phyloP scores from a whole-genome alignment of 768 basidiomycete species.

The Coprinopsis cinerea region DNA sequence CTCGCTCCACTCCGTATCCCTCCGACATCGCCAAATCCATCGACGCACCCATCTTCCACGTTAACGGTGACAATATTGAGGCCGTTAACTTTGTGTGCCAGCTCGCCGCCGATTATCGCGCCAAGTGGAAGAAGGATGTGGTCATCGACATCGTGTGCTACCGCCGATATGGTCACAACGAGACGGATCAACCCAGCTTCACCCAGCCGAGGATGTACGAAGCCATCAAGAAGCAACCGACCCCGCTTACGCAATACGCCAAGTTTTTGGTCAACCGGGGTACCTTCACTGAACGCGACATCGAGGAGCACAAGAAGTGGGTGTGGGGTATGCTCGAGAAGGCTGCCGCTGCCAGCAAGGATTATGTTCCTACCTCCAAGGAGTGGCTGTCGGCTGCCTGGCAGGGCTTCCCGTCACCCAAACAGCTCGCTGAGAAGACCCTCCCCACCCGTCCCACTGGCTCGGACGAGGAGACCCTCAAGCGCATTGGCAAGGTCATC shows the following conservation, averaged over 20 bases:
- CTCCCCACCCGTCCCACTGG: slow-evolving; percentile 91
- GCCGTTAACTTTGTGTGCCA: slow-evolving; percentile 98
- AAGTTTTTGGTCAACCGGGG: slow-evolving; percentile 86
- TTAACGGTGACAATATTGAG: slow-evolving; percentile 97
- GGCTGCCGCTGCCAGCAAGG: slow-evolving; percentile 87
- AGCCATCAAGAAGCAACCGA: slow-evolving; percentile 91
- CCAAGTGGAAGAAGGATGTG: slow-evolving; percentile 98
- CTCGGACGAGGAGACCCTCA: slow-evolving; percentile 64
- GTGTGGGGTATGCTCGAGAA: slow-evolving; percentile 99
- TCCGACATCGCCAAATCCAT: slow-evolving; percentile 99
- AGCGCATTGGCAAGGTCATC: slow-evolving; percentile 81
- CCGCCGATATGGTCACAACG: slow-evolving; percentile 98
- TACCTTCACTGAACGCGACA: slow-evolving; percentile 93
- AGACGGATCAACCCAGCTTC: slow-evolving; percentile 98
- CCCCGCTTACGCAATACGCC: slow-evolving; percentile 86
- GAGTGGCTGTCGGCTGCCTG: slow-evolving; percentile 98
- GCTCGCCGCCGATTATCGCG: slow-evolving; percentile 95
- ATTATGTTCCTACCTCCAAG: slow-evolving; percentile 90
- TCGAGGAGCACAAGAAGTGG: slow-evolving; percentile 98
- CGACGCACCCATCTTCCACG: slow-evolving; percentile 98
- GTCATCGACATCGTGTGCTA: slow-evolving; percentile 99
- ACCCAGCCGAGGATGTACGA: slow-evolving; percentile 99
- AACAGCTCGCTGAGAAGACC: slow-evolving; percentile 87
- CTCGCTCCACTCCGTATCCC: slow-evolving; percentile 95
- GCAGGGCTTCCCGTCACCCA: slow-evolving; percentile 98